A percentile compares a stretch with the other conserved stretches of the same genome.
phyloP scores from a whole-genome alignment of 345 rosid species.

The Ricinus communis region DNA sequence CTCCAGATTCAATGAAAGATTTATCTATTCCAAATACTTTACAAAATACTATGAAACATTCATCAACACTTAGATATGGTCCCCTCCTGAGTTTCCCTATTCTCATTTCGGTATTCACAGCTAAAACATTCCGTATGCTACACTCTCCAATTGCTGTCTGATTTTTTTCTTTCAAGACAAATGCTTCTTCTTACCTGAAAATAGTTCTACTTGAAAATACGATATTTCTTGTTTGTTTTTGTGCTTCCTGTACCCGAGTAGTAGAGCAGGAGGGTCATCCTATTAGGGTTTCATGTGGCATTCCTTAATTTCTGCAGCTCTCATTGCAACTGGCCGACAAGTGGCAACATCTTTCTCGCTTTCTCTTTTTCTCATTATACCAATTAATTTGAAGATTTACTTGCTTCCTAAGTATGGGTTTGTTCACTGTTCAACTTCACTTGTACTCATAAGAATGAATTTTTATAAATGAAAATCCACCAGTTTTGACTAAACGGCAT shows the following conservation, averaged over 20 bases:
- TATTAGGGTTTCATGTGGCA: constrained; percentile 11
- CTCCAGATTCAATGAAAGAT: neutral
- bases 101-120: neutral
- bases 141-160: constrained; percentile 12
- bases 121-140: constrained; percentile 12
- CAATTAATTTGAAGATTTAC: neutral
- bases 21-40: neutral
- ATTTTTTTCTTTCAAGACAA: constrained; percentile 10
- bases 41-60: neutral
- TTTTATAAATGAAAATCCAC: too few species aligned
- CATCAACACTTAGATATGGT: constrained; percentile 6
- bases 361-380: neutral
- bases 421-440: neutral
- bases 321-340: constrained; percentile 8
- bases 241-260: neutral
- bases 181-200: neutral
- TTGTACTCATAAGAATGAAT: neutral
- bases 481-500: too few species aligned
- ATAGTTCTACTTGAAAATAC: neutral
- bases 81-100: neutral
- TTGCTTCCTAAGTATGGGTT: neutral
- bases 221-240: neutral
- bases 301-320: constrained; percentile 9
- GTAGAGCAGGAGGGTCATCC: neutral
- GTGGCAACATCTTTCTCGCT: constrained; percentile 5